These are phyloP conservation scores for Delonix regia DNA, from an alignment of 306 rosid species.

Conservation along the genomic window DNA sequence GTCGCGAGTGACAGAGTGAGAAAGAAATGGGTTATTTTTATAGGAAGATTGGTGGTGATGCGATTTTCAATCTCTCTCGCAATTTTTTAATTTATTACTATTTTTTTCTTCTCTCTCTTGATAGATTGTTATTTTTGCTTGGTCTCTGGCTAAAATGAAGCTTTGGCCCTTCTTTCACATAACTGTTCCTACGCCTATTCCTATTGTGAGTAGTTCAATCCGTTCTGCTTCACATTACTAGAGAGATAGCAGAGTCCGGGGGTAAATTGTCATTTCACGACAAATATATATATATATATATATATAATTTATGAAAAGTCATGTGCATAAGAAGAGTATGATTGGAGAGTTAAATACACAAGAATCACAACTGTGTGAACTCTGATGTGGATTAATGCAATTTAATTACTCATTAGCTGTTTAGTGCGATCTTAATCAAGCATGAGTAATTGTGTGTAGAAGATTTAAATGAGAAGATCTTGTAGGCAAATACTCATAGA, in stretches of 20 bases:
- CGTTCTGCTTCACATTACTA: conserved; percentile 16
- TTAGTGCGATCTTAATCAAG: background rate
- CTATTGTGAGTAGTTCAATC: background rate
- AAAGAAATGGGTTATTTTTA: conserved; percentile 48
- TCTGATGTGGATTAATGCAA: background rate
- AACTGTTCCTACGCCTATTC: background rate
- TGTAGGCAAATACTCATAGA: background rate
- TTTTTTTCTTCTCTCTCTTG: background rate
- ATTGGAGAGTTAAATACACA: background rate
- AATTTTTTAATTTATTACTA: background rate
- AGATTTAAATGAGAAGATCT: background rate
- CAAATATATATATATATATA: background rate
- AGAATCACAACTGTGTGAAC: background rate
- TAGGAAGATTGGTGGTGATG: conserved; percentile 52
- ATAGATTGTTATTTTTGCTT: conserved; percentile 1
- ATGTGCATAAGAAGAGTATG: background rate
- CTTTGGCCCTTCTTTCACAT: background rate
- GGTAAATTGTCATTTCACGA: background rate
- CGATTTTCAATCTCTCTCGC: conserved; percentile 27
- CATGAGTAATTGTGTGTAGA: background rate
- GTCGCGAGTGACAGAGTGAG: conserved; percentile 17
- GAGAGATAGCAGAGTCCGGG: background rate
- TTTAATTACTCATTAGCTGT: background rate
- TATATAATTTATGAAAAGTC: background rate
- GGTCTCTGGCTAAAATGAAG: too few species aligned